Base-by-base conservation (phyloP, 2,329 filamentous ascomycete genomes). In the Fusarium sambucinum region DNA sequence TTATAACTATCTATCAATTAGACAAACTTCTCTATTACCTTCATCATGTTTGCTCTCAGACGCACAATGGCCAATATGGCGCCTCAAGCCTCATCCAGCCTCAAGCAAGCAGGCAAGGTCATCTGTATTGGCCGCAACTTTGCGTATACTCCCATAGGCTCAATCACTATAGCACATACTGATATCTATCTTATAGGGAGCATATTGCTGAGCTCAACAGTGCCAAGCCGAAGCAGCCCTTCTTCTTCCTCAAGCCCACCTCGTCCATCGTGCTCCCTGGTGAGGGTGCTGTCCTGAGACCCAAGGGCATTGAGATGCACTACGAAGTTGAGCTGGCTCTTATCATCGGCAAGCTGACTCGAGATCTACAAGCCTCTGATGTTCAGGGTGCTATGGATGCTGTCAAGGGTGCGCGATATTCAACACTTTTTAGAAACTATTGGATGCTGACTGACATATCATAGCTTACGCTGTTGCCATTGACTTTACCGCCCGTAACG, bases 181-280 rank as follows among this genome's bases (percentile, higher is more conserved):
- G 35, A 74, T 59, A 6, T 4, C 2, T 25, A 50, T 35, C 33
- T 11, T 19, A 2, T 47, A 96, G 93, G 75, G 96, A 97, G 80
- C 96, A 99, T 82, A 91, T 98, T 77, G 88, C 91, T 68, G 96
- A 99, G 84, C 87, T 99, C 72, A 94, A 94, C 80, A 97, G 91
- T 80, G 85, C 86, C 63, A 89, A 89, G 70, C 96, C 96, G 51
- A 96, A 96, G 80, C 94, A 97, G 81, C 96, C 96, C 27, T 98
- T 99, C 83, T 99, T 97, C 89, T 99, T 99, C 86, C 88, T 98
- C 73, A 99, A 99, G 86, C 96, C 96, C 3, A 83, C 94, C 1
- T 93, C 92, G 40, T 92, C 94, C 5, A 92, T 99, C 73, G 87
- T 98, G 6, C 85, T 92, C 23, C 93, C 93, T 0, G 87, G 88